A percentile compares a stretch with the other conserved stretches of the same genome.
Conservation (phyloP, 192 early-diverging fungal species). For the Backusella luteola region DNA sequence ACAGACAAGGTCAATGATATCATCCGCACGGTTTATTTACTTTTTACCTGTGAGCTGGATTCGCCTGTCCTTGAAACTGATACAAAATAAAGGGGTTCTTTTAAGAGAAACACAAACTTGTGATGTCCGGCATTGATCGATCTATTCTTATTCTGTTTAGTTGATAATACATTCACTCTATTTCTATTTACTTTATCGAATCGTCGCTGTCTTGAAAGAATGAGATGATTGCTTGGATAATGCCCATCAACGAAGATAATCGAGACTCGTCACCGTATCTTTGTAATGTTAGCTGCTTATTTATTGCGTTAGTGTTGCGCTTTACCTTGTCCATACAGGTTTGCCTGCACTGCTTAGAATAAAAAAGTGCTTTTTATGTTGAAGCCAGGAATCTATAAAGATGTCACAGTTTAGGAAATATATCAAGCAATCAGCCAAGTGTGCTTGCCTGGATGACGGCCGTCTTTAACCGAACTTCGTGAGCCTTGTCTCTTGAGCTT, state of each 20-base stretch:
- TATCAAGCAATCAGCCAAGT: not conserved
- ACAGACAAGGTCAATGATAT: not conserved
- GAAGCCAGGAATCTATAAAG: constrained; percentile 44
- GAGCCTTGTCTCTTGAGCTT: constrained; percentile 36
- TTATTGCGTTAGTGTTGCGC: not conserved
- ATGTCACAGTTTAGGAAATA: not conserved
- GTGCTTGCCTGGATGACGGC: not conserved
- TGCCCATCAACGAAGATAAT: constrained; percentile 84
- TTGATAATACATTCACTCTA: not conserved
- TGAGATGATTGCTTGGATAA: constrained; percentile 86
- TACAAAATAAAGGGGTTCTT: constrained; percentile 82
- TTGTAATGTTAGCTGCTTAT: not conserved
- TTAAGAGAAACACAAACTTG: constrained; percentile 79
- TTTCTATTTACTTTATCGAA: constrained; percentile 47
- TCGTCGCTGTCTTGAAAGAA: constrained; percentile 86
- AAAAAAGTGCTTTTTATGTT: constrained; percentile 83
- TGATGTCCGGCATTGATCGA: constrained; percentile 69
- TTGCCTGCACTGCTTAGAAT: constrained; percentile 93
- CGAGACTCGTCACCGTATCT: constrained; percentile 89
- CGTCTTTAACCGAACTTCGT: constrained; percentile 29
- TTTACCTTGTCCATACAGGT: constrained; percentile 84
- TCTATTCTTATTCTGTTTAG: constrained; percentile 24
- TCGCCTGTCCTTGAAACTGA: constrained; percentile 79
- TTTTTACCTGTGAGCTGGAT: constrained; percentile 61
- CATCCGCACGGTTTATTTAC: not conserved